phyloP scores from a whole-genome alignment of 1,284 basidiomycete species.

The Tylopilus orsonianus region DNA sequence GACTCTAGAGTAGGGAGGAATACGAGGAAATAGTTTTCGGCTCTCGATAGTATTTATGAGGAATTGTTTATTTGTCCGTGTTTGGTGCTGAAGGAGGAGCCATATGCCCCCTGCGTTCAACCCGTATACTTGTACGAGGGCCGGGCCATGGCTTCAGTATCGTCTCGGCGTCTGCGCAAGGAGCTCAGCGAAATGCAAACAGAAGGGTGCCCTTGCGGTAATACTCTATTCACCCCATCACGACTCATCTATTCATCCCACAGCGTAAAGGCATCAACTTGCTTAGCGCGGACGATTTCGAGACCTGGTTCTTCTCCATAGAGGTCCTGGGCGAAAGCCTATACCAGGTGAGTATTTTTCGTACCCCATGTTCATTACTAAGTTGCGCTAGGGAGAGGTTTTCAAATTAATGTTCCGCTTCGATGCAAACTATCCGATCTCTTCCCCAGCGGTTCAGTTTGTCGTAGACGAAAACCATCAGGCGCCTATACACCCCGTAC shows the following conservation, averaged over 20 bases:
- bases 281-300: constrained; percentile 69
- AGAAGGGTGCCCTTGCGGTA: constrained; percentile 74
- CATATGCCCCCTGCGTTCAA: background rate
- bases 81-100: constrained; percentile 16
- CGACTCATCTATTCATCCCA: constrained; percentile 5
- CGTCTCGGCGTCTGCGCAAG: constrained; percentile 65
- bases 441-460: constrained; percentile 81
- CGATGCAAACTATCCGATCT: constrained; percentile 74
- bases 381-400: constrained; percentile 56
- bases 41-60: constrained; percentile 13
- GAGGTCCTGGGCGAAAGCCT: constrained; percentile 78
- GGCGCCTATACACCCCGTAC: constrained; percentile 73
- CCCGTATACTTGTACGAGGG: constrained; percentile 19
- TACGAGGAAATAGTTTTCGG: too few species aligned
- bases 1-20: constrained; percentile 38
- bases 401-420: constrained; percentile 79
- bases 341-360: constrained; percentile 51
- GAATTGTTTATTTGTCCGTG: constrained; percentile 24
- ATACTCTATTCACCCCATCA: background rate
- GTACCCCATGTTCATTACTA: constrained; percentile 6
- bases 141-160: constrained; percentile 59
- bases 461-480: constrained; percentile 60
- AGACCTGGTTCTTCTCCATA: constrained; percentile 70
- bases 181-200: constrained; percentile 69
- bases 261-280: constrained; percentile 60